A percentile compares a stretch with the other conserved stretches of the same genome.
phyloP scores from a whole-genome alignment of 1,139 yeast genomes.

The Casaregolazyma lundiana region DNA sequence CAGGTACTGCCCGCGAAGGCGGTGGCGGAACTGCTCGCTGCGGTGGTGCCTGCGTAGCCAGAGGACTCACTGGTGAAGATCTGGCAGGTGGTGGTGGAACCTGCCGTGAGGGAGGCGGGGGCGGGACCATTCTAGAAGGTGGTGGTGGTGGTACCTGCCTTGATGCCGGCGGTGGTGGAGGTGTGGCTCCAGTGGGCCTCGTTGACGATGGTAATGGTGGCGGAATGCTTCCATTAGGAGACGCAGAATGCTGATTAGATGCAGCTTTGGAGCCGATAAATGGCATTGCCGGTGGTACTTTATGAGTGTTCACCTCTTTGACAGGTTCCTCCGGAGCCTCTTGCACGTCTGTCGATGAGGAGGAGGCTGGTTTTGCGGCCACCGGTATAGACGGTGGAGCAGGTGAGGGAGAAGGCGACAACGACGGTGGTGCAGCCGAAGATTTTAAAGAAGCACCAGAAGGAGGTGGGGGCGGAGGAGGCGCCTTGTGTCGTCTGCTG shows the following conservation, averaged over 20 bases:
- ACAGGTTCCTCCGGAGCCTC: conserved; percentile 39
- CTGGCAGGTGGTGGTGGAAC: neutral
- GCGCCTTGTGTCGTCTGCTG: conserved; percentile 33
- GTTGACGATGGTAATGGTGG: conserved; percentile 22
- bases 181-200: conserved; percentile 20
- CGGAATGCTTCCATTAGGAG: too few species aligned
- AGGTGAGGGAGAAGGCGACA: conserved; percentile 36
- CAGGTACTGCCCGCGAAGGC: conserved; percentile 20
- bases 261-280: conserved; percentile 28
- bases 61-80: conserved; percentile 9
- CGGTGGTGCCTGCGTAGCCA: conserved; percentile 24
- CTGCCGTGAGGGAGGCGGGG: conserved; percentile 16
- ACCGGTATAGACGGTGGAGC: conserved; percentile 19
- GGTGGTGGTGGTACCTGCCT: conserved; percentile 25
- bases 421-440: conserved; percentile 31
- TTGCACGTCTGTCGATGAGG: conserved; percentile 14
- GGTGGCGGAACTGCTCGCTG: conserved; percentile 24
- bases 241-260: conserved; percentile 15
- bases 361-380: conserved; percentile 21
- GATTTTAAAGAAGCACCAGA: conserved; percentile 23
- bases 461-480: conserved; percentile 46
- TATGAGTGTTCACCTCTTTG: too few species aligned
- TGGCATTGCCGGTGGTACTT: conserved; percentile 33
- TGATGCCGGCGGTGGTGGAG: conserved; percentile 27
- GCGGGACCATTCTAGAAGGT: conserved; percentile 31